These are phyloP conservation scores for Debaryomyces robertsiae DNA, from an alignment of 1,139 yeast species.

Conservation along the genomic window DNA sequence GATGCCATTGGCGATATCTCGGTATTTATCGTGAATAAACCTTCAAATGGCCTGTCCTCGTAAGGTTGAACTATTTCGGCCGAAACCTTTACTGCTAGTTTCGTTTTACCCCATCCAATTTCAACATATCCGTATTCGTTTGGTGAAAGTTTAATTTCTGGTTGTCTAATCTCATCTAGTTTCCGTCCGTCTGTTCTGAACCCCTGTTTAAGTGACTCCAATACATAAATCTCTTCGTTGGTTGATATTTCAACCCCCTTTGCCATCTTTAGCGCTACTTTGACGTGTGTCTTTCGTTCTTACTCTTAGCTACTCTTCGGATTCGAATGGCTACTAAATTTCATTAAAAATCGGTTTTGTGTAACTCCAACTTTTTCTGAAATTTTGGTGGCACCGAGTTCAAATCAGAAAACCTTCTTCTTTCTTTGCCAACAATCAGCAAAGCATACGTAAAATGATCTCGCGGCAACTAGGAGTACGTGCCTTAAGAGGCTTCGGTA, in stretches of 20 bases:
- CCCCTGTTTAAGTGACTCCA: conserved; percentile 63
- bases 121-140: conserved; percentile 80
- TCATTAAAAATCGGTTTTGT: conserved; percentile 5
- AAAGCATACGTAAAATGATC: conserved; percentile 6
- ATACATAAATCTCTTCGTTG: conserved; percentile 64
- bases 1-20: conserved; percentile 91
- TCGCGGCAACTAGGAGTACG: conserved; percentile 2
- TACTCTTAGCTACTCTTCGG: too few relatives aligned
- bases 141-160: conserved; percentile 61
- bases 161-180: conserved; percentile 63
- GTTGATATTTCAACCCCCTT: conserved; percentile 62
- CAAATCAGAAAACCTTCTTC: neutral
- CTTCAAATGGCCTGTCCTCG: conserved; percentile 94
- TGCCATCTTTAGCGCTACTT: conserved; percentile 37
- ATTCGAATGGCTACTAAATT: too few relatives aligned
- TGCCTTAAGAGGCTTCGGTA: conserved; percentile 1
- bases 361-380: neutral
- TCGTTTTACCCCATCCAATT: conserved; percentile 71
- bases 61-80: conserved; percentile 81
- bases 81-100: conserved; percentile 75
- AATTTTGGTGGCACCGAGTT: conserved; percentile 9
- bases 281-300: neutral
- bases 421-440: neutral
- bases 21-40: conserved; percentile 78
- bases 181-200: conserved; percentile 70